Percentiles rank a stretch among this genome's conserved stretches.
These are phyloP conservation scores for Medicago arabica DNA, from an alignment of 306 rosid species.

Conservation along the genomic window DNA sequence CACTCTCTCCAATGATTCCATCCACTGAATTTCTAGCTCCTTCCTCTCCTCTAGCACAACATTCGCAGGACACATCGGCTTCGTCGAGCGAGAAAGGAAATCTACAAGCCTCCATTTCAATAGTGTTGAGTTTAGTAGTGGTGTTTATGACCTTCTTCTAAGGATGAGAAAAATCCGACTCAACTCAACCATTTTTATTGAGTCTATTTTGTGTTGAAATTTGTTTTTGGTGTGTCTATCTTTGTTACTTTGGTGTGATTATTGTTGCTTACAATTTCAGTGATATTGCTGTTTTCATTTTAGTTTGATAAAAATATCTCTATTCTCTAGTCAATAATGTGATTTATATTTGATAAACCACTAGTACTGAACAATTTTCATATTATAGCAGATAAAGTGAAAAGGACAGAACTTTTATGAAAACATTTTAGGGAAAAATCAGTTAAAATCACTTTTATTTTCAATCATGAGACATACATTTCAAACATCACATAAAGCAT, in stretches of 20 bases:
- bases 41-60: constrained; percentile 46
- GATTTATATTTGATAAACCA: too few species aligned
- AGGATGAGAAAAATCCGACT: constrained; percentile 27
- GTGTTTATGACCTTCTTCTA: constrained; percentile 54
- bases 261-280: constrained; percentile 35
- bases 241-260: constrained; percentile 41
- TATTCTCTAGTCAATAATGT: too few species aligned
- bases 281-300: neutral
- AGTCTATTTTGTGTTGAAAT: constrained; percentile 37
- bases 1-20: constrained; percentile 52
- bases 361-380: too few species aligned
- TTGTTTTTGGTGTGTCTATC: constrained; percentile 36
- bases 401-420: too few species aligned
- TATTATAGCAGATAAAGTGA: too few species aligned
- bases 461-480: constrained; percentile 22
- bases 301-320: too few species aligned
- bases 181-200: constrained; percentile 15
- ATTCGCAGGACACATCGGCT: constrained; percentile 48
- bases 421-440: neutral
- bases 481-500: constrained; percentile 34
- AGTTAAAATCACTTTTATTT: constrained; percentile 15
- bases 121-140: constrained; percentile 46
- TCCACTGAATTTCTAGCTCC: constrained; percentile 51
- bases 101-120: constrained; percentile 39
- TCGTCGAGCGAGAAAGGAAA: constrained; percentile 47